A percentile compares a stretch with the other conserved stretches of the same genome.
phyloP scores from a whole-genome alignment of 192 early-diverging fungal genomes.

The Dissophora ornata region DNA sequence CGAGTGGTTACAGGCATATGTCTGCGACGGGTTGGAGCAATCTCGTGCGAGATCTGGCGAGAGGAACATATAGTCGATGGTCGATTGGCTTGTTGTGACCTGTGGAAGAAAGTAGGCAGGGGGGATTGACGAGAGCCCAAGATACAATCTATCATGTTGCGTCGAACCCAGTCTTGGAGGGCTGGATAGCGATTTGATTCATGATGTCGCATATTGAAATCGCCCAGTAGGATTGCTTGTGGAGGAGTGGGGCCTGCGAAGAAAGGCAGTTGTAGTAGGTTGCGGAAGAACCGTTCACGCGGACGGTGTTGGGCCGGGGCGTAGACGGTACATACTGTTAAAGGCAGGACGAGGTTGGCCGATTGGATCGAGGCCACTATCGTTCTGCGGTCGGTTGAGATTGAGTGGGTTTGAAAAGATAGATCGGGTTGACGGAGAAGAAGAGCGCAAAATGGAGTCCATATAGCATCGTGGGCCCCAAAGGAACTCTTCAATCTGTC shows the following conservation, averaged over 20 bases:
- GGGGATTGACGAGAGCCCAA: background rate
- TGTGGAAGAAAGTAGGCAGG: background rate
- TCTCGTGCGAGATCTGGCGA: background rate
- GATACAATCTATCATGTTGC: conserved; percentile 6
- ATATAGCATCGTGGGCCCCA: background rate
- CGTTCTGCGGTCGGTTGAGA: background rate
- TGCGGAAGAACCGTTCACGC: background rate
- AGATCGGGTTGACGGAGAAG: background rate
- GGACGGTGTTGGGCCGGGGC: background rate
- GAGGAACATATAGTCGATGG: conserved; percentile 40
- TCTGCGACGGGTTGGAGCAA: background rate
- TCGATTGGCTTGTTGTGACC: background rate
- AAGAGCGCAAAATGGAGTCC: conserved; percentile 1
- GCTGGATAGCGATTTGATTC: background rate
- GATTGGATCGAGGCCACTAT: background rate
- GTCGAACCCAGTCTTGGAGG: background rate
- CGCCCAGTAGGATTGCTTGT: background rate
- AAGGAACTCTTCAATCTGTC: background rate
- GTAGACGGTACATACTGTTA: background rate
- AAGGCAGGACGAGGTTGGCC: background rate
- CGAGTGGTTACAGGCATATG: conserved; percentile 2
- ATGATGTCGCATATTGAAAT: conserved; percentile 6
- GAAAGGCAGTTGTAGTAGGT: background rate
- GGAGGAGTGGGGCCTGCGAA: conserved; percentile 1
- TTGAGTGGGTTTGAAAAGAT: background rate